Base-by-base conservation (phyloP, 1,284 basidiomycete species). In the Hemileia vastatrix region DNA sequence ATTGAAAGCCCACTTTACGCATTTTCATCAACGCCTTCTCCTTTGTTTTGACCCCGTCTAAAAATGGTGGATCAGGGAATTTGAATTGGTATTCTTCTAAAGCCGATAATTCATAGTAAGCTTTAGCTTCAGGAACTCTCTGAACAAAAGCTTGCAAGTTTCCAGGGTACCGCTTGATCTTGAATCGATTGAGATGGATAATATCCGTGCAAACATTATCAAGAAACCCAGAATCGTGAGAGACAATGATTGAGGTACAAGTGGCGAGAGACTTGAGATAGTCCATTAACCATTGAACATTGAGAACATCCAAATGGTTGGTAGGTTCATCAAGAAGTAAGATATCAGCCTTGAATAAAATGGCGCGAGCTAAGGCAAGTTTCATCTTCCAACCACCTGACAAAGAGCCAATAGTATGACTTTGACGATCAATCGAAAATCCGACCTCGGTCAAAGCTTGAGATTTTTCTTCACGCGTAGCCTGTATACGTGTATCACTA, bases 311-410 rank as follows among this genome's bases (percentile, higher is more conserved):
- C 80, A 96, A 83, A 79, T 95, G 92, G 83, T 96, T 95, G 79
- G 92, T 96, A 52, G 93, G 93, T 81, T 96, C 93, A 79, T 96
- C 92, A 72, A 95, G 88, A 56, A 95, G 81, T 66, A 96, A 85
- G 74, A 96, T 95, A 76, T 96, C 93, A 71, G 92, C 92, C 81
- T 91, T 92, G 89, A 97, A 98, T 64, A 98, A 84, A 82, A 99
- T 95, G 64, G 95, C 95, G 72, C 95, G 86, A 64, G 95, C 95
- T 66, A 98, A 85, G 32, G 94, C 95, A 69, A 98, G 86, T 84
- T 97, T 97, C 95, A 98, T 98, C 84, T 98, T 96, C 95, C 95
- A 98, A 81, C 95, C 95, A 84, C 95, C 95, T 54, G 94, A 98
- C 60, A 99, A 81, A 67, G 85, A 86, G 69, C 91, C 90, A 70